A percentile compares a stretch with the other conserved stretches of the same genome.
These are phyloP conservation scores for Carex littledalei DNA, from an alignment of 176 grass and related monocot genomes.

Conservation along the genomic window DNA sequence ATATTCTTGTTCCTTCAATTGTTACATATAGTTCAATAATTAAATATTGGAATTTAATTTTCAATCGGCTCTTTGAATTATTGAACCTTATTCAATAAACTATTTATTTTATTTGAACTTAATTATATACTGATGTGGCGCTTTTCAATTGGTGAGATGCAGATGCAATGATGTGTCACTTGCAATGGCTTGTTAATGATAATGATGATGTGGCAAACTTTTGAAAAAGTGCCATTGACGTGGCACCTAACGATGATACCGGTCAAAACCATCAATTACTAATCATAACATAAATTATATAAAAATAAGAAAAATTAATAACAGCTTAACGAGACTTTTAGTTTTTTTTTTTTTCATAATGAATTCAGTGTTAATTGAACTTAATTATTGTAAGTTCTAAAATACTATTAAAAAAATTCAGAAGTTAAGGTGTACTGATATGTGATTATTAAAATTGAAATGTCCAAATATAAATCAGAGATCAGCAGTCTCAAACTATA, in stretches of 20 bases:
- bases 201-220: not conserved
- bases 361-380: not conserved
- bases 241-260: not conserved
- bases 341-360: not conserved
- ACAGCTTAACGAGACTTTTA: not conserved
- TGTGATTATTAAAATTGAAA: not conserved
- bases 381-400: not conserved
- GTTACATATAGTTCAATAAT: not conserved
- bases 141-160: too few species aligned
- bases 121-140: too few species aligned
- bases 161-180: too few species aligned
- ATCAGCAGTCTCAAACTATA: too few species aligned
- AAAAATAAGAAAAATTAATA: not conserved
- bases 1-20: not conserved
- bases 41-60: not conserved
- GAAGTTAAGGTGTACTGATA: not conserved
- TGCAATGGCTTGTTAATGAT: too few species aligned
- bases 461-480: not conserved
- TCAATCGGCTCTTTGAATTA: not conserved
- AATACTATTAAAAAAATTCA: too few species aligned
- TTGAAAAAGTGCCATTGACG: not conserved
- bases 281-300: not conserved
- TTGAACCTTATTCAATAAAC: not conserved
- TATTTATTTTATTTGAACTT: too few species aligned
- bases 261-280: not conserved